A percentile compares a stretch with the other conserved stretches of the same genome.
phyloP scores from a whole-genome alignment of 2,329 filamentous ascomycete species.

The Sarocladium kiliense region DNA sequence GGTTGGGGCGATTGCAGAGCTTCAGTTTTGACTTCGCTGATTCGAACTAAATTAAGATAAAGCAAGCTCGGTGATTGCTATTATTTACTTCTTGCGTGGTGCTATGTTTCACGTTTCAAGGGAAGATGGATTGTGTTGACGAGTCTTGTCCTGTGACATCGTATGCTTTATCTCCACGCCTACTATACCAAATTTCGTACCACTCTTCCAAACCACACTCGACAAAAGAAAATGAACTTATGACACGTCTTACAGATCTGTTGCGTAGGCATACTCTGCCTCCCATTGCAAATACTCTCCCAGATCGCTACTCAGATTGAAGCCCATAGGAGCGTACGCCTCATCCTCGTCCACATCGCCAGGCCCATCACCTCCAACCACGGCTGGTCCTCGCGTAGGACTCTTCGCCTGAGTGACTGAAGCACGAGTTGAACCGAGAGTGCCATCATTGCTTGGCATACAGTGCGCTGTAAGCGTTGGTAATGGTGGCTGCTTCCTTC shows the following conservation, averaged over 20 bases:
- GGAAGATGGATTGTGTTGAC: no score
- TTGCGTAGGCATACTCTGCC: constrained; percentile 40
- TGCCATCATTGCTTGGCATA: not conserved
- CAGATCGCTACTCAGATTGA: constrained; percentile 54
- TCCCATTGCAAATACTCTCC: constrained; percentile 56
- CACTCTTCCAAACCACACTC: no score
- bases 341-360: constrained; percentile 22
- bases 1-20: no score
- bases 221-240: not conserved
- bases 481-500: not conserved
- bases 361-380: constrained; percentile 34
- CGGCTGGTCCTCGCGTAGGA: constrained; percentile 10
- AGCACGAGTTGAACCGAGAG: not conserved
- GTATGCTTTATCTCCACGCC: no score
- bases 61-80: no score
- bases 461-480: not conserved
- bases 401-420: not conserved
- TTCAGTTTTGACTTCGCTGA: no score
- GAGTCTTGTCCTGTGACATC: no score
- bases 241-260: constrained; percentile 17
- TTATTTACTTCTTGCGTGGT: no score
- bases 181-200: no score
- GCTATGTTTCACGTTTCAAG: no score
- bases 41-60: no score
- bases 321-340: constrained; percentile 51